These are phyloP conservation scores for Primulina eburnea DNA, from an alignment of 257 asterid genomes.

Conservation along the genomic window DNA sequence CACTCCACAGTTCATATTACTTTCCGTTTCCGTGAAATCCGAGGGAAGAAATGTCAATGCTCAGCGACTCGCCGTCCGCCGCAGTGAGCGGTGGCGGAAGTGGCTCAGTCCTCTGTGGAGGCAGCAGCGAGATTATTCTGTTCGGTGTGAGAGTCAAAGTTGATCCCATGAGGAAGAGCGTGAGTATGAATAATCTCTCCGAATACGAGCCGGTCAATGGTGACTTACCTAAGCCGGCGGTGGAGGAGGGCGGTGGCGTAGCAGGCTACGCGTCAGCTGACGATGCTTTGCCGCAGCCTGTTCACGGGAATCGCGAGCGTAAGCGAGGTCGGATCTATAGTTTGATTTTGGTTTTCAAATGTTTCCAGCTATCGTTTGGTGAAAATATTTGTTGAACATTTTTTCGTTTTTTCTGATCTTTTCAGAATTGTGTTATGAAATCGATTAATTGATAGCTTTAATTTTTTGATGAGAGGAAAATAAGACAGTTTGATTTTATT, in stretches of 20 bases:
- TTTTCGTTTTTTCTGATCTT: constrained; percentile 22
- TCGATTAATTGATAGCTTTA: not conserved
- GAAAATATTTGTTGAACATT: not conserved
- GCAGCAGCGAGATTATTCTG: constrained; percentile 57
- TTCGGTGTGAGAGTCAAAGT: constrained; percentile 80
- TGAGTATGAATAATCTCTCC: constrained; percentile 77
- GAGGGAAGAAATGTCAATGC: constrained; percentile 28
- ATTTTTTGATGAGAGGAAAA: not conserved
- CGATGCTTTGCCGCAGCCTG: constrained; percentile 53
- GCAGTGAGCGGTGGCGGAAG: constrained; percentile 29
- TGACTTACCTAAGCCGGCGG: constrained; percentile 33
- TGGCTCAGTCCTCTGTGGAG: constrained; percentile 13
- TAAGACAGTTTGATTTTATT: not conserved
- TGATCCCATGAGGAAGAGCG: constrained; percentile 89
- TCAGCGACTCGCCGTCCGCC: constrained; percentile 37
- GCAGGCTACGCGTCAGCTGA: constrained; percentile 76
- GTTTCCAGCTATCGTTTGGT: not conserved
- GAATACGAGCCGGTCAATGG: constrained; percentile 47
- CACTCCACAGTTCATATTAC: constrained; percentile 3
- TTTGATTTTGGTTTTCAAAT: not conserved
- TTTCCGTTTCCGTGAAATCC: constrained; percentile 14
- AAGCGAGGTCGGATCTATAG: constrained; percentile 72
- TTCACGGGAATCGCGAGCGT: constrained; percentile 68
- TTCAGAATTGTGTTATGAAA: constrained; percentile 10
- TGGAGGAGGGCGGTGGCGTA: constrained; percentile 28